Conservation (phyloP, 1,284 basidiomycete species). For the Chalciporus sp. region DNA sequence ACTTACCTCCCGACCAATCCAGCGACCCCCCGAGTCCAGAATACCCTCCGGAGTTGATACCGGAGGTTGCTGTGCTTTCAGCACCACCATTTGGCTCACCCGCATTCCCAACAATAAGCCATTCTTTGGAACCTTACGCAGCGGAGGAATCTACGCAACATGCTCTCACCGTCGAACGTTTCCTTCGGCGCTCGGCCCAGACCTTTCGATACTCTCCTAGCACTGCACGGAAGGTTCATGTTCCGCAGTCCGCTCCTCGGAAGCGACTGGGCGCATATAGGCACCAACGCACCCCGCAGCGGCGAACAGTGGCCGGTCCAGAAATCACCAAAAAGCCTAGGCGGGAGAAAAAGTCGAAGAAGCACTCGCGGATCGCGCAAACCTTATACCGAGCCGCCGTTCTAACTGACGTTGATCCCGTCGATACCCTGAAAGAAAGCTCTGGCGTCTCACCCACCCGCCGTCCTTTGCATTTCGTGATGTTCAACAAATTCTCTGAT, state of each 20-base stretch:
- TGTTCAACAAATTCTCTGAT: conserved; percentile 21
- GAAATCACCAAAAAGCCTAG: not conserved
- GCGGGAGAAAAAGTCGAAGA: conserved; percentile 1
- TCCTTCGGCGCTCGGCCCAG: conserved; percentile 21
- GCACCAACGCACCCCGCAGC: not conserved
- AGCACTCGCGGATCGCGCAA: conserved; percentile 13
- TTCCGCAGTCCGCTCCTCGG: not conserved
- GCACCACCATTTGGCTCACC: conserved; percentile 8
- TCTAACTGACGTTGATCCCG: conserved; percentile 28
- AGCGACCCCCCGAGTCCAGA: not conserved
- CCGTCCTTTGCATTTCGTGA: conserved; percentile 31
- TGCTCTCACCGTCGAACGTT: conserved; percentile 30
- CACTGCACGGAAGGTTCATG: not conserved
- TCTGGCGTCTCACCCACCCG: conserved; percentile 13
- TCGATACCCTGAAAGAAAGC: conserved; percentile 15
- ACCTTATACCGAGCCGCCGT: conserved; percentile 28
- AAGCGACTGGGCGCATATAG: conserved; percentile 25
- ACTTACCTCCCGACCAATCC: not conserved
- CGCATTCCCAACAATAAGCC: not conserved
- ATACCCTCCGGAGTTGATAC: conserved; percentile 7
- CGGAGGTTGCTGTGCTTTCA: conserved; percentile 19
- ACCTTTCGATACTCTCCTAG: not conserved
- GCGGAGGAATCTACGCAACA: not conserved
- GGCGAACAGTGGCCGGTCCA: not conserved
- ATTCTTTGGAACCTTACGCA: not conserved